Percentiles rank a stretch among this genome's conserved stretches.
Evolutionary conservation across 2,329 filamentous ascomycete genomes (phyloP).

Genomic region (Lecanosticta acicola): DNA sequence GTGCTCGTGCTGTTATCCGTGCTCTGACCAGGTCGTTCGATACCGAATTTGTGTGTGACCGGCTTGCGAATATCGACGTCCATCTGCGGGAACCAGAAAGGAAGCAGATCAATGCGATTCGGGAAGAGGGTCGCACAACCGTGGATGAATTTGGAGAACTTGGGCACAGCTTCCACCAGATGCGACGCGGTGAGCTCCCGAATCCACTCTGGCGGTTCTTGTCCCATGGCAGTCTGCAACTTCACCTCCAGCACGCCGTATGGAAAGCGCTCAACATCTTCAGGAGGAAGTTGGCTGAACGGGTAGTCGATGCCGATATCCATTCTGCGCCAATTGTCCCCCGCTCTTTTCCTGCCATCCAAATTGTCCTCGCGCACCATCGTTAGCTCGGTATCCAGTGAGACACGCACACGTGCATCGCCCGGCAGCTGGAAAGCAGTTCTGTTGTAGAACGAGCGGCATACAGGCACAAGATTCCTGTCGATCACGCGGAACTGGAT

Average conservation of each 20-base stretch:
- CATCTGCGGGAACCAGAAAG: constrained; percentile 99
- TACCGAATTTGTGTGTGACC: constrained; percentile 80
- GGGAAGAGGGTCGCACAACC: constrained; percentile 85
- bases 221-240: constrained; percentile 89
- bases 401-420: constrained; percentile 92
- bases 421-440: constrained; percentile 96
- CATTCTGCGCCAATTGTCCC: constrained; percentile 91
- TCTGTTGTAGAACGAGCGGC: constrained; percentile 94
- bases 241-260: constrained; percentile 97
- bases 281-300: constrained; percentile 78
- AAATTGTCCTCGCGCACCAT: constrained; percentile 95
- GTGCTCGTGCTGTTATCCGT: constrained; percentile 72
- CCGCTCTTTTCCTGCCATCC: constrained; percentile 68
- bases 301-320: constrained; percentile 96
- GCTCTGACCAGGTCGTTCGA: constrained; percentile 70
- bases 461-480: constrained; percentile 80
- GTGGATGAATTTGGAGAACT: constrained; percentile 99
- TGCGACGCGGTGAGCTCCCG: constrained; percentile 88
- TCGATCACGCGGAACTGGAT: constrained; percentile 90
- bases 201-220: constrained; percentile 95
- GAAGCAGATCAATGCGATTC: constrained; percentile 77
- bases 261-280: constrained; percentile 85
- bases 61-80: constrained; percentile 95
- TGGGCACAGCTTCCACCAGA: constrained; percentile 95
- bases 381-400: constrained; percentile 89